Conservation (phyloP, 306 rosid genomes). For the Fragaria vesca region DNA sequence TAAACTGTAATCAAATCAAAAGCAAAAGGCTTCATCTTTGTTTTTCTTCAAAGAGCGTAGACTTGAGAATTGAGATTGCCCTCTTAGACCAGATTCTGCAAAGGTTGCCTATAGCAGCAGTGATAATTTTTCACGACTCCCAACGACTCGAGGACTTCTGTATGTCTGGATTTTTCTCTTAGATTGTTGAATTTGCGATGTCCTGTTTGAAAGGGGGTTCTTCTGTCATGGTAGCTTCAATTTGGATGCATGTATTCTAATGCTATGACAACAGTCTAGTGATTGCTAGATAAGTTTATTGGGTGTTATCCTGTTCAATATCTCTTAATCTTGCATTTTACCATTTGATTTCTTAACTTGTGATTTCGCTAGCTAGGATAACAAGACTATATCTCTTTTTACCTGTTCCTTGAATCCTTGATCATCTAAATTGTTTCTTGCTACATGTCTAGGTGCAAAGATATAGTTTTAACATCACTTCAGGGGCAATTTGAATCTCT, state of each 20-base stretch:
- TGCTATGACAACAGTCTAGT: neutral
- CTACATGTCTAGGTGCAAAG: constrained; percentile 66
- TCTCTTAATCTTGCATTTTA: neutral
- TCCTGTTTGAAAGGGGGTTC: neutral
- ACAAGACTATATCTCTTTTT: neutral
- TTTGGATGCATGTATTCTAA: neutral
- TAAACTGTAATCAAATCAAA: no score
- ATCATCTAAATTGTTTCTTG: constrained; percentile 21
- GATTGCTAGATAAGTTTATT: neutral
- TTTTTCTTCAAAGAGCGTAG: no score
- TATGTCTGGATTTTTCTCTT: no score
- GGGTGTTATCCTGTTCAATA: neutral
- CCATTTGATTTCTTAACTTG: constrained; percentile 27
- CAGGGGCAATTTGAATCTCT: constrained; percentile 78
- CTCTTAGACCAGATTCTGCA: no score
- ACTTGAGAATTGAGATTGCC: no score
- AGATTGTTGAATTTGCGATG: no score
- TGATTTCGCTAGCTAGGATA: constrained; percentile 80
- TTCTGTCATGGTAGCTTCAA: neutral
- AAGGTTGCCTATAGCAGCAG: no score
- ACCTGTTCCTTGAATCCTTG: neutral
- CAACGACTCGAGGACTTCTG: no score
- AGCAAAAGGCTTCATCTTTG: no score
- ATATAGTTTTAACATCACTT: constrained; percentile 77
- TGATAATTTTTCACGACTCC: no score